Base-by-base conservation (phyloP, 2,329 filamentous ascomycete genomes). In the Cladophialophora carrionii region DNA sequence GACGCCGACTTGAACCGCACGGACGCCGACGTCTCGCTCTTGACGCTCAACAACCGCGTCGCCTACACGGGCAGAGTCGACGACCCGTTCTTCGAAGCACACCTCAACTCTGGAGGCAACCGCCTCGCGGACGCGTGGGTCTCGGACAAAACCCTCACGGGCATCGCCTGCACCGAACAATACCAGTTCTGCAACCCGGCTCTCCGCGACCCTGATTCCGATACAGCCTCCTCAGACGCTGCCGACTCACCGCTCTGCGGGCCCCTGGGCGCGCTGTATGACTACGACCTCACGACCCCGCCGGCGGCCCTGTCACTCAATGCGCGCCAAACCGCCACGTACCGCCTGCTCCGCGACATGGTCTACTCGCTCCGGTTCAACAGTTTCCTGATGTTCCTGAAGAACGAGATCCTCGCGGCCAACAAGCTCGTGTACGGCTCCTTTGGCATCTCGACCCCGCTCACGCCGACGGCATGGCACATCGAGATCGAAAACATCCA, bases 111-210 rank as follows among this genome's bases (percentile, higher is more conserved):
- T 32, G 55, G 9, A 8, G 14, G 12, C 63, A 67, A 14, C 14
- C n/a, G 7, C 63, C 60, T 14, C 52, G 55, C 9, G 70, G 68
- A 49, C 4, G 5, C 17, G 5, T 63, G 4, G 57, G 65, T 48
- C 26, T 26, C 37, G 9, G 20, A 46, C 9, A 46, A 20, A 2
- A 37, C 12, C 2, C 56, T 71, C 20, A 57, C 41, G 22, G 62
- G 59, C 32, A 59, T 72, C 14, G 71, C 57, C 17, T 71, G 69
- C 48, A 32, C 57, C 2, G 71, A 71, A 14, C 71, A 72, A 57
- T 61, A 70, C 60, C 71, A 72, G 46, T 64, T 65, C 41, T 72
- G 71, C 63, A 71, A 69, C 49, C 71, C 68, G 0, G 51, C 8
- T 22, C 48, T 7, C 17, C 48, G 20, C 8, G n/a, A n/a, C n/a